Evolutionary conservation across 208 protist genomes (phyloP).

Genomic region (Leishmania aethiopica): DNA sequence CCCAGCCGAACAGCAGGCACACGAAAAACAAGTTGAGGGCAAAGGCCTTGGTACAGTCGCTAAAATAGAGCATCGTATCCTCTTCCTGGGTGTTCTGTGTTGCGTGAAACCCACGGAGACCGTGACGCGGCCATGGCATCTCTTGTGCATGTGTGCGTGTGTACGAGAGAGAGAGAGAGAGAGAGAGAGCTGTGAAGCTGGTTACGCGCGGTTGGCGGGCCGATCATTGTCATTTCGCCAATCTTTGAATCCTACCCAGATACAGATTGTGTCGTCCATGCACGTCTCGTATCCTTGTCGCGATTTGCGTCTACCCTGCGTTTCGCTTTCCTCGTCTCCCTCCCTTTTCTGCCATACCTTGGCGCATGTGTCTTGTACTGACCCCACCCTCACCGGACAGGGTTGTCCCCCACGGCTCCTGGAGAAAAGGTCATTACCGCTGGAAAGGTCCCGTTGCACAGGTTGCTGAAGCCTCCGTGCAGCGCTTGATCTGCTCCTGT

Average conservation of each 20-base stretch:
- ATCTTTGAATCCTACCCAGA: neutral
- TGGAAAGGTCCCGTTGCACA: neutral
- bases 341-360: neutral
- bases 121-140: neutral
- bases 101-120: neutral
- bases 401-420: neutral
- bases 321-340: slow-evolving; percentile 1
- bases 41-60: neutral
- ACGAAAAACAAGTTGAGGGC: neutral
- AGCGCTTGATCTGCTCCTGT: neutral
- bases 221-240: neutral
- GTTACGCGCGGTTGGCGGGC: neutral
- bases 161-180: too few relatives aligned
- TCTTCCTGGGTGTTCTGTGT: neutral
- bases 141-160: neutral
- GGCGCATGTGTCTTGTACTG: too few relatives aligned
- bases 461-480: neutral
- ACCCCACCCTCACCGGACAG: neutral
- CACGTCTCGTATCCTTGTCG: neutral
- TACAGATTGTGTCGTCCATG: neutral
- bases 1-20: neutral
- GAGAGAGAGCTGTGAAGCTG: neutral
- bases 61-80: neutral
- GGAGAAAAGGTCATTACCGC: neutral
- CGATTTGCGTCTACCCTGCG: neutral